phyloP scores from a whole-genome alignment of 805 yeast genomes.

The Lipomyces spencermartinsiae region DNA sequence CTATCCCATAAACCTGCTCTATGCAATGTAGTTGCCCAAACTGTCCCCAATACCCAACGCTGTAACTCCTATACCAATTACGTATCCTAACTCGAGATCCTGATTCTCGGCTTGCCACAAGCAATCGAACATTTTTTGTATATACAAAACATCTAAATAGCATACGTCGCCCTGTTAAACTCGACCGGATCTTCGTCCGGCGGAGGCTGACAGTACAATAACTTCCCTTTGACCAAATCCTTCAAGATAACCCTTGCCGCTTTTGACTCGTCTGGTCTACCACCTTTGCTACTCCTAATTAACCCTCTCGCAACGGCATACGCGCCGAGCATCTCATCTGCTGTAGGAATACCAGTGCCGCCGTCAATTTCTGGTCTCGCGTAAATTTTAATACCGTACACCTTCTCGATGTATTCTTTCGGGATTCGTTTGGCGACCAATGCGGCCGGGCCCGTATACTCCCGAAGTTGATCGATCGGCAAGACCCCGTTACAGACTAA shows the following conservation, averaged over 20 bases:
- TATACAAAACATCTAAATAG: neutral
- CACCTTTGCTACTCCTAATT: conserved; percentile 91
- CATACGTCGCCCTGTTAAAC: conserved; percentile 68
- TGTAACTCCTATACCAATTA: neutral
- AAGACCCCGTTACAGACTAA: conserved; percentile 97
- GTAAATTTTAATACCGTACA: conserved; percentile 89
- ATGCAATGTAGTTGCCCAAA: too few species aligned
- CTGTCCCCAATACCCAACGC: neutral
- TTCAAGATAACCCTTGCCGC: conserved; percentile 91
- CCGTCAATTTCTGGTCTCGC: conserved; percentile 81
- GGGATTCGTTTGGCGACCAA: conserved; percentile 89
- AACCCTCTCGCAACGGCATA: conserved; percentile 97
- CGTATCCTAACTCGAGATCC: too few species aligned
- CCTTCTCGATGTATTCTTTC: conserved; percentile 83
- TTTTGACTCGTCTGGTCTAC: conserved; percentile 94
- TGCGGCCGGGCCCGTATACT: conserved; percentile 85
- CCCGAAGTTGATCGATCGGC: conserved; percentile 96
- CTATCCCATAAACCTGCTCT: too few species aligned
- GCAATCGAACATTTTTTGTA: neutral
- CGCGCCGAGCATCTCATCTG: conserved; percentile 85
- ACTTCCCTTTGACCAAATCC: conserved; percentile 92
- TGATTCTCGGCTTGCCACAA: too few species aligned
- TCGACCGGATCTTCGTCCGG: conserved; percentile 68
- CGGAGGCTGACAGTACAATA: conserved; percentile 86
- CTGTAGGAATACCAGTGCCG: conserved; percentile 84